Conservation (phyloP, 441 rosid genomes). For the Euphorbia corollata region DNA sequence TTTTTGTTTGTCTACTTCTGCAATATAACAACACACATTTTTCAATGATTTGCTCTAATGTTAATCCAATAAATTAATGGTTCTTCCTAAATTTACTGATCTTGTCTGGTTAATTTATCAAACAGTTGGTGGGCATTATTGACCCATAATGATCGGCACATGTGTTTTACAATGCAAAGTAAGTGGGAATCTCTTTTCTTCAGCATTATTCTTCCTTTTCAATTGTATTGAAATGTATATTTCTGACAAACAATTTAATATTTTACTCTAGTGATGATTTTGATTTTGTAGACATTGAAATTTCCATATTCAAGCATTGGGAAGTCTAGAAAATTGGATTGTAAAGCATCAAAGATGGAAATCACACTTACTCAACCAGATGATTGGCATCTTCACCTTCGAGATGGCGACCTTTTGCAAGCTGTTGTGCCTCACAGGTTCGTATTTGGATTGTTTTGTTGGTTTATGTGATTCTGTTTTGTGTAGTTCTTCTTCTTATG, state of each 20-base stretch:
- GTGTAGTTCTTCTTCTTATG: constrained; percentile 4
- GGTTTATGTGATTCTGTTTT: constrained; percentile 3
- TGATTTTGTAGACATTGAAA: constrained; percentile 23
- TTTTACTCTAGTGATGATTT: neutral
- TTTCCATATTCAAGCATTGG: constrained; percentile 22
- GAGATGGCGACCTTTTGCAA: constrained; percentile 61
- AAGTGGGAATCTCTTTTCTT: neutral
- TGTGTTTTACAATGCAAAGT: neutral
- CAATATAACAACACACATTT: no score
- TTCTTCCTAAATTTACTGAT: no score
- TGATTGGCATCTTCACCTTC: constrained; percentile 95
- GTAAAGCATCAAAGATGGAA: constrained; percentile 46
- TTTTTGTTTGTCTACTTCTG: no score
- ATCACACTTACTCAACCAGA: constrained; percentile 65
- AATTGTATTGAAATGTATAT: neutral
- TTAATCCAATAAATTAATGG: no score
- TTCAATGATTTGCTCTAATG: no score
- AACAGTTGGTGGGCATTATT: no score
- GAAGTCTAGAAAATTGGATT: constrained; percentile 23
- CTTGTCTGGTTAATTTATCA: no score
- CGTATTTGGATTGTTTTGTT: neutral
- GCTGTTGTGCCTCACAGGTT: constrained; percentile 76
- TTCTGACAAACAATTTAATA: neutral
- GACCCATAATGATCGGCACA: neutral
- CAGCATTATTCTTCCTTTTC: neutral